Percentiles rank a stretch among this genome's conserved stretches.
Conservation (phyloP, 2,329 filamentous ascomycete species). For the Coniosporium uncinatum region DNA sequence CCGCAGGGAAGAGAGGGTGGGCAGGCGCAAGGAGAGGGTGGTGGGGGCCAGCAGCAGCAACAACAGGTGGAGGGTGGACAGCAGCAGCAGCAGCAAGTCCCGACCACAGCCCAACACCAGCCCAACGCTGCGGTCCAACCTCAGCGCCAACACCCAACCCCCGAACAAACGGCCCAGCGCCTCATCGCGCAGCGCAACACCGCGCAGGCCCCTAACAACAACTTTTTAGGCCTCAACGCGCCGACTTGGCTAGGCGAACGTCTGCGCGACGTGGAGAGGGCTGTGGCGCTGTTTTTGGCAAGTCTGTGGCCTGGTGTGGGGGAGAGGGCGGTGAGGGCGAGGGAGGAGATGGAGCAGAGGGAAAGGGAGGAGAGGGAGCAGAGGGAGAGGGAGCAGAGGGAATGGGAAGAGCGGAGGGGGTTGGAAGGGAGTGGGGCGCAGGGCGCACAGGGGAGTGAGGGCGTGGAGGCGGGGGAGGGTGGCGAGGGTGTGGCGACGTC, state of each 20-base stretch:
- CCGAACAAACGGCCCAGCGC: conserved; percentile 33
- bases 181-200: conserved; percentile 25
- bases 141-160: conserved; percentile 16
- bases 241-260: conserved; percentile 22
- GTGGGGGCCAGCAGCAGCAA: neutral
- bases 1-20: conserved; percentile 3
- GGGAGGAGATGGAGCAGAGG: conserved; percentile 33
- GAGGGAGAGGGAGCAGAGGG: conserved; percentile 7
- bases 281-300: conserved; percentile 55
- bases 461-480: too few species aligned
- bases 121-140: neutral
- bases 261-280: conserved; percentile 45
- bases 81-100: neutral
- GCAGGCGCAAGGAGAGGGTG: neutral
- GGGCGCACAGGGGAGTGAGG: too few species aligned
- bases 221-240: too few species aligned
- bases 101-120: neutral
- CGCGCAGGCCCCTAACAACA: neutral
- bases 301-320: conserved; percentile 57
- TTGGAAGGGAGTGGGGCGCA: too few species aligned
- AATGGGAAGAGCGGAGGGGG: too few species aligned
- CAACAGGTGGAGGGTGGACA: neutral
- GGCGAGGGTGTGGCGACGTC: too few species aligned
- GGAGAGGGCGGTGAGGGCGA: conserved; percentile 51
- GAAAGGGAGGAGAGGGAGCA: conserved; percentile 13